Evolutionary conservation across 1,284 basidiomycete species (phyloP), one percentile per base, ranked within the genome.

Genomic region (Malassezia japonica): DNA sequence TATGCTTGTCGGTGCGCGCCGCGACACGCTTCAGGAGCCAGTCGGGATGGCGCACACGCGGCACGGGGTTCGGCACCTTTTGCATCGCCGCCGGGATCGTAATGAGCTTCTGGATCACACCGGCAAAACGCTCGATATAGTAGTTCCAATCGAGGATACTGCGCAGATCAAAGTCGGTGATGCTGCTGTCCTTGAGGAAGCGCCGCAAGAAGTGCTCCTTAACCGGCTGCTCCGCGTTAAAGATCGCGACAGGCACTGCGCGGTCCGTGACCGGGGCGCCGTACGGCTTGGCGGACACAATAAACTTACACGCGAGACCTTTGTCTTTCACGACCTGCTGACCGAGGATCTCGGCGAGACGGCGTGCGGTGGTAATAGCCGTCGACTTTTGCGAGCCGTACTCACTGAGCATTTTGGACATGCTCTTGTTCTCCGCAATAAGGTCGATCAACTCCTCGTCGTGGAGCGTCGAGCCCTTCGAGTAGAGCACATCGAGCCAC

Each of bases 301-400:
- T 91, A 74, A 98, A 98, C 67, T 92, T 92, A 79, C 94, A 98
- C 1, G 94, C 88, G 12, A 99, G 81, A 50, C 94, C 94, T 73
- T 96, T 98, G 77, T 98, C 92, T 75, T 96, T 96, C 66, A 96
- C 90, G 91, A 99, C 98, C 70, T 94, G 88, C 65, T 91, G 84
- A 21, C 94, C 94, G 48, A 99, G 76, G 76, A 99, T 98, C 74
- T 99, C 94, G 3, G 94, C 91, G 8, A 99, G 78, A 57, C 94
- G 85, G 58, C 82, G 83, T 1, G 94, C 94, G 0, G 94, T 99
- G 58, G 86, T 91, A 76, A 99, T 98, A 0, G 91, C 94, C 0
- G 94, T 98, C 24, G 90, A 95, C 75, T 99, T 99, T 74, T 98
- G 94, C 4, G 82, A 82, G 2, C 81, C 94, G 70, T 99, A 98